Base-by-base conservation (phyloP, 257 asterid genomes). In the Lycium ferocissimum region DNA sequence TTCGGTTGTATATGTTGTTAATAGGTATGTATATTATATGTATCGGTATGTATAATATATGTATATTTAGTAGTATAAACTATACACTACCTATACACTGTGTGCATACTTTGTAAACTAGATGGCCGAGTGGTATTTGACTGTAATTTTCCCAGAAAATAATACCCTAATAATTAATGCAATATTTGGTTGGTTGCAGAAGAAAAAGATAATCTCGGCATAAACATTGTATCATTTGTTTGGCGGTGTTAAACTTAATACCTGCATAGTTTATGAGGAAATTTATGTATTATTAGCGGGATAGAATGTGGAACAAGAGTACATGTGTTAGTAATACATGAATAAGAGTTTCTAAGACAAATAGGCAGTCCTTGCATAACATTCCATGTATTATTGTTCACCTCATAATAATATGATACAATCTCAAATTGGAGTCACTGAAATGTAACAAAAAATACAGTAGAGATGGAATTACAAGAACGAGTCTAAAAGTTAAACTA, bases 381-480 rank as follows among this genome's bases (percentile, higher is more conserved):
- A 75, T 22, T 49, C 13, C 7, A 12, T 12, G 43, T n/a, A 22
- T 75, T 75, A 3, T 75, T 75, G 11, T 75, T 75, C 45, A 49
- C 45, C 45, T 70, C 17, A 17, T 17, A 70, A 70, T 70, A 70
- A 70, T 70, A 70, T 70, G 17, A 70, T 70, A 40, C 56, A 17
- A 40, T 18, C 0, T 9, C 35, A 40, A 40, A 70, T 17, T 70
- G 79, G 45, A 70, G 79, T 17, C 54, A 40, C 22, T 70, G 76
- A 69, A 69, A 15, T 37, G 35, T 35, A 67, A 67, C 49, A 35
- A 67, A 35, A 35, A 2, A 0, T 69, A 37, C 13, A 1, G 51
- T 33, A 69, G 76, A 37, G 76, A 69, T 0, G 73, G 76, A 15
- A 37, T 37, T 7, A 37, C 51, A 37, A 37, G 76, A 14, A 37